phyloP scores from a whole-genome alignment of 305 asterid species.

The Withania somnifera region DNA sequence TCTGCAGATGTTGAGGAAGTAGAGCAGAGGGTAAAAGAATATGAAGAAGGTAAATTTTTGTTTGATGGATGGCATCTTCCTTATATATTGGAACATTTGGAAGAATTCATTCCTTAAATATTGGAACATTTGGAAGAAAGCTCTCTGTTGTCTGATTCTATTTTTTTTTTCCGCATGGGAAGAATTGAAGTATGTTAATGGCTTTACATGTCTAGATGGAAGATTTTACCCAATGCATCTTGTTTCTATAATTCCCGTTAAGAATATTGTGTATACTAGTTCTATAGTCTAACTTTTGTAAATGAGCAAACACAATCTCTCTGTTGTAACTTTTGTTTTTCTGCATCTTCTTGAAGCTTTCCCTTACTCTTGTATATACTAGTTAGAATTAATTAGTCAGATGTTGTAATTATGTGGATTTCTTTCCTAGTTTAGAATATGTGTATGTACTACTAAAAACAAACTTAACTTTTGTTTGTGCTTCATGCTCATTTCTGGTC shows the following conservation, averaged over 20 bases:
- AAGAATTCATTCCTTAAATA: not conserved
- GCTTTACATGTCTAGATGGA: not conserved
- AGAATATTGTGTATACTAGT: not conserved
- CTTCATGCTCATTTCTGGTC: not conserved
- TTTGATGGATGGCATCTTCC: not conserved
- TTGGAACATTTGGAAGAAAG: not conserved
- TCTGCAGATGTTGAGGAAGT: slow-evolving; percentile 99
- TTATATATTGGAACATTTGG: not conserved
- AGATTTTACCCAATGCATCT: not conserved
- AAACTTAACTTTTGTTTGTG: not conserved
- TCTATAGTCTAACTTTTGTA: not conserved
- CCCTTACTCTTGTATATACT: not conserved
- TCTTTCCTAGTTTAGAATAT: not conserved
- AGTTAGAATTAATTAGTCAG: not conserved
- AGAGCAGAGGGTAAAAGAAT: slow-evolving; percentile 75
- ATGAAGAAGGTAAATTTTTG: slow-evolving; percentile 64
- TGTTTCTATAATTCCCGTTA: not conserved
- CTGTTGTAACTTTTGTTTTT: not conserved
- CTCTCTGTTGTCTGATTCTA: not conserved
- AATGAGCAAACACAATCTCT: not conserved
- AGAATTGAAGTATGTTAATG: not conserved
- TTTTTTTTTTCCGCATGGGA: not conserved
- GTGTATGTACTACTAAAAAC: not conserved
- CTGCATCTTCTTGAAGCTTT: not conserved
- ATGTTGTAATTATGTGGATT: not conserved